These are phyloP conservation scores for Dianthus caryophyllus DNA, from an alignment of 148 eudicot species.

Conservation along the genomic window DNA sequence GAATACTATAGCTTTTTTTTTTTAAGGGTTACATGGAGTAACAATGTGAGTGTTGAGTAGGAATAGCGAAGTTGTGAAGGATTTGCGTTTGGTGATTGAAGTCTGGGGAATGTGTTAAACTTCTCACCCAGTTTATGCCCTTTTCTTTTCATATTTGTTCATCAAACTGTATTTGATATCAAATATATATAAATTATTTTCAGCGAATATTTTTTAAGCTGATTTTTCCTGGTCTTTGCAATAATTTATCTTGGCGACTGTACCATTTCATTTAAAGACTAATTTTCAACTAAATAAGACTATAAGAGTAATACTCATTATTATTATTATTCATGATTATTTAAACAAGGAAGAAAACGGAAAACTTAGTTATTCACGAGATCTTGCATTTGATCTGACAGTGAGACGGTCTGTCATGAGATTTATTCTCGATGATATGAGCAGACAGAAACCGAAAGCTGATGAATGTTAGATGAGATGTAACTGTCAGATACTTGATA, in stretches of 20 bases:
- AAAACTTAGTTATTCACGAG: no score
- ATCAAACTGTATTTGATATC: constrained; percentile 18
- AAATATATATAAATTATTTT: constrained; percentile 6
- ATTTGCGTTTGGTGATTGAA: constrained; percentile 17
- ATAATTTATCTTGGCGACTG: constrained; percentile 3
- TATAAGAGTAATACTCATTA: no score
- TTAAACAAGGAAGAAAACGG: no score
- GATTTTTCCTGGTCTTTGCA: constrained; percentile 17
- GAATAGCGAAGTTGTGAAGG: constrained; percentile 16
- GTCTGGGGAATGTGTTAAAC: constrained; percentile 7
- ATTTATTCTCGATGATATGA: neutral
- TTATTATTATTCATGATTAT: no score
- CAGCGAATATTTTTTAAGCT: constrained; percentile 10
- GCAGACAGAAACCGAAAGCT: constrained; percentile 2
- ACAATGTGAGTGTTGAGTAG: constrained; percentile 16
- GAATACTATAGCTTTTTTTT: constrained; percentile 21
- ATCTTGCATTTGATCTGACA: neutral
- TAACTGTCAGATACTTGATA: constrained; percentile 18
- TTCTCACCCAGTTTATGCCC: constrained; percentile 16
- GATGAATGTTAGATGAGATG: constrained; percentile 14
- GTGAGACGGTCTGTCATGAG: neutral
- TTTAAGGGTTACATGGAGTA: constrained; percentile 19
- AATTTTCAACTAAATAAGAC: no score
- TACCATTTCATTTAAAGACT: no score
- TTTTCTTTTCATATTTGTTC: neutral